Evolutionary conservation across 257 asterid species (phyloP), one percentile per base, ranked within the genome.

Genomic region (Nicotiana undulata): DNA sequence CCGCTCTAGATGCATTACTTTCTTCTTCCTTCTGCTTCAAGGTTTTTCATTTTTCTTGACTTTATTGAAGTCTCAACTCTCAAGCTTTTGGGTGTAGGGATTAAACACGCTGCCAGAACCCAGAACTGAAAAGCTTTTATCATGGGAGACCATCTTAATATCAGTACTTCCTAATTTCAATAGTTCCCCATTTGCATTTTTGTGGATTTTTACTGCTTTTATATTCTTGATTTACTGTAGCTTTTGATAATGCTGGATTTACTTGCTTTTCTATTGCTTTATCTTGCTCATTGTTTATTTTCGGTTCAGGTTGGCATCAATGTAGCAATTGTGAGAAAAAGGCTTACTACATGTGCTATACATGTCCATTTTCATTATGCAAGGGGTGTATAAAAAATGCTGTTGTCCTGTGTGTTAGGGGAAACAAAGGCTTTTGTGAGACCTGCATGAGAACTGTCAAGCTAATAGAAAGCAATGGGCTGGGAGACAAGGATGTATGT

Each of bases 381-480:
- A 96, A 88, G 87, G 92, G 92, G 82, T 96, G 99, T 88, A 86
- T 63, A 12, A 96, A 94, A 84, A 91, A 90, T 63, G 87, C 88
- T n/a, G 89, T 75, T 60, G 83, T 96, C 85, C 86, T 87, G 15
- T 96, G 97, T 80, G 92, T 94, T 81, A 86, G 93, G 83, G 97
- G 97, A 82, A 94, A 91, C 85, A 96, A 94, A 89, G 99, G 99
- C 77, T 96, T 96, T 88, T 96, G 99, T 29, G 93, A 92, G 88
- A 85, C 92, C 83, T 96, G 98, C 89, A 94, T 90, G 90, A 93
- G 84, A 85, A 84, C 88, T 63, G 95, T 94, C 83, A 80, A 32
- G 86, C 90, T 93, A 46, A 90, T 96, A 28, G 99, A 96, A 87
- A 90, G 83, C 85, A 78, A 81, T 49, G 92, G 88, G 37, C 90